Evolutionary conservation across 441 rosid genomes (phyloP), one percentile per base, ranked within the genome.

Genomic region (Sinapis alba): DNA sequence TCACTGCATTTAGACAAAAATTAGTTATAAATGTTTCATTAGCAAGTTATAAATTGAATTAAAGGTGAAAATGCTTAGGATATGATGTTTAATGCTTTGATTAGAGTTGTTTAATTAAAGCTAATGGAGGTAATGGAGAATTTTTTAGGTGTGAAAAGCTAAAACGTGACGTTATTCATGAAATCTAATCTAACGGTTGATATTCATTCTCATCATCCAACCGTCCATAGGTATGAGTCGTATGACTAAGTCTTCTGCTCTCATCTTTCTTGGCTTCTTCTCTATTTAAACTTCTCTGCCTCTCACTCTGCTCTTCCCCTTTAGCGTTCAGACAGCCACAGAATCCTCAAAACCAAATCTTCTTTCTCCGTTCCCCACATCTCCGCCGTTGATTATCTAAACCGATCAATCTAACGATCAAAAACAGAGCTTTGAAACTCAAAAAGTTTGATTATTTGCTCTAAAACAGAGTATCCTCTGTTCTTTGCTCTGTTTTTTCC

Each of bases 171-270:
- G 32, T 65, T 59, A 32, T 56, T n/a, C 45, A 1, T 10, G 65
- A 63, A 63, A 63, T 45, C 20, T 13, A 60, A 72, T 78, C 73
- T 7, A 72, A 78, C 73, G 73, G 77, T 26, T 38, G 43, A 60
- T 13, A 72, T 60, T 41, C 6, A 27, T 67, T 21, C 5, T 61
- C 9, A 0, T 13, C 16, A 78, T 78, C 77, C n/a, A 27, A 72
- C 64, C 77, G 80, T 78, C 63, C 69, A 72, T 61, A 9, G 43
- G n/a, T 15, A 53, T 32, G 36, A 32, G 36, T 32, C 36, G 36
- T 32, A n/a, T 61, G 81, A 78, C 69, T 61, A 5, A 41, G 74
- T 72, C 60, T 36, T 23, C 51, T 50, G 16, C 8, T 50, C 54
- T 19, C 32, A 43, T 24, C 51, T 59, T 24, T 26, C 43, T 60